A percentile compares a stretch with the other conserved stretches of the same genome.
These are phyloP conservation scores for Rhodosporidiobolus odoratus DNA, from an alignment of 768 basidiomycete species.

Conservation along the genomic window DNA sequence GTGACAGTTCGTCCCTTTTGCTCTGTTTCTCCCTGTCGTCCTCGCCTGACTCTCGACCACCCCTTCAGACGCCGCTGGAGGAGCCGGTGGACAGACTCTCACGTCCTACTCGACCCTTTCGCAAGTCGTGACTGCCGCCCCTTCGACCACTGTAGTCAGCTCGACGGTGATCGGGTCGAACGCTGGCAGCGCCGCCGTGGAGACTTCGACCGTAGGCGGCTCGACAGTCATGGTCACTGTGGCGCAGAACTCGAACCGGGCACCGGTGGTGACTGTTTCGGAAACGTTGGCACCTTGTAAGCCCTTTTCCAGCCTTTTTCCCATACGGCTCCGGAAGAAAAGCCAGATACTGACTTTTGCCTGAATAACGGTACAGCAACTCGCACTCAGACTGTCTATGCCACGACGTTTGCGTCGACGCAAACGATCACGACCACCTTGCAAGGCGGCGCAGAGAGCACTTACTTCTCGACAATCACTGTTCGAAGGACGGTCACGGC, in stretches of 20 bases:
- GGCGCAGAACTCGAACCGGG: not conserved
- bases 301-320: not conserved
- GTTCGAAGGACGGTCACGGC: slow-evolving; percentile 13
- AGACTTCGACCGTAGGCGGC: slow-evolving; percentile 4
- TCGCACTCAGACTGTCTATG: slow-evolving; percentile 7
- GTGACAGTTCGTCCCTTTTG: not conserved
- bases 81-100: no score
- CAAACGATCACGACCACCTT: slow-evolving; percentile 25
- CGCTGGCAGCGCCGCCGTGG: not conserved
- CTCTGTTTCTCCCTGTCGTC: not conserved
- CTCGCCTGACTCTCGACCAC: not conserved
- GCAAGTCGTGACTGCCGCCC: slow-evolving; percentile 3
- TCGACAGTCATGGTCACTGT: slow-evolving; percentile 8
- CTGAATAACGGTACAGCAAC: not conserved
- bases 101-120: slow-evolving; percentile 12
- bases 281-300: slow-evolving; percentile 9
- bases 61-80: not conserved
- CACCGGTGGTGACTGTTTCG: slow-evolving; percentile 6
- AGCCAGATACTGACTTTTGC: no score
- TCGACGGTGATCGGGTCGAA: not conserved
- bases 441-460: not conserved
- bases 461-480: slow-evolving; percentile 12
- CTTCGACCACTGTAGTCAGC: slow-evolving; percentile 5
- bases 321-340: no score
- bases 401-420: slow-evolving; percentile 22